Conservation (phyloP, 352 stramenopile species). For the Phytophthora pini region DNA sequence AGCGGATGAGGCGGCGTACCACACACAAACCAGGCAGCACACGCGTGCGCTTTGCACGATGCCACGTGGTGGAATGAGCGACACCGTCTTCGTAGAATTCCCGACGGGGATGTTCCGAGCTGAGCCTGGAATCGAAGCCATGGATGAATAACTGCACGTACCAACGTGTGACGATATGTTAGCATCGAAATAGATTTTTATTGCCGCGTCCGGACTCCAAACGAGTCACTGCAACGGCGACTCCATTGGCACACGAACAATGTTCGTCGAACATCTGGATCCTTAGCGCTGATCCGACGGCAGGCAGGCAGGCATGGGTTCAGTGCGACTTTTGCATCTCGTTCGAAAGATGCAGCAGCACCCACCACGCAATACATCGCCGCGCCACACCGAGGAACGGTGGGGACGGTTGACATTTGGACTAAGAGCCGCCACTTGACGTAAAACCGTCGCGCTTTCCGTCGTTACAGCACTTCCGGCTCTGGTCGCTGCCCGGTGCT, state of each 20-base stretch:
- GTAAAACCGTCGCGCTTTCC: constrained; percentile 27
- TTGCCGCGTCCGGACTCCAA: neutral
- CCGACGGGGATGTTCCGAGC: constrained; percentile 2
- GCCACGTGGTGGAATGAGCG: constrained; percentile 25
- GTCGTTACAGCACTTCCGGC: constrained; percentile 1
- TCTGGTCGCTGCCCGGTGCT: neutral
- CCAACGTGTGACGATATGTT: neutral
- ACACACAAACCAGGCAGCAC: constrained; percentile 1
- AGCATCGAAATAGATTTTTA: neutral
- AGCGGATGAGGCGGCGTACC: neutral
- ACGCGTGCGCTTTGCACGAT: constrained; percentile 9
- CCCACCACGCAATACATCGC: neutral
- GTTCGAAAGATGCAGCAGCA: constrained; percentile 19
- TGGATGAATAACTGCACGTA: too few relatives aligned
- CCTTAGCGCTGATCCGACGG: constrained; percentile 13
- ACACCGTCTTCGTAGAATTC: neutral
- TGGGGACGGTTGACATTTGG: constrained; percentile 3
- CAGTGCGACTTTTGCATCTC: constrained; percentile 16
- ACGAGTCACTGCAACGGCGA: too few relatives aligned
- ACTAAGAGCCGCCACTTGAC: constrained; percentile 27
- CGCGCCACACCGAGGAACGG: constrained; percentile 1
- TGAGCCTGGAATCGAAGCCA: too few relatives aligned
- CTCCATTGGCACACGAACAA: too few relatives aligned
- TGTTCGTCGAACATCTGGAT: too few relatives aligned
- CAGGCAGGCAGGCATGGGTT: constrained; percentile 21